Base-by-base conservation (phyloP, 495 filamentous ascomycete genomes). In the Copromyces sp. region DNA sequence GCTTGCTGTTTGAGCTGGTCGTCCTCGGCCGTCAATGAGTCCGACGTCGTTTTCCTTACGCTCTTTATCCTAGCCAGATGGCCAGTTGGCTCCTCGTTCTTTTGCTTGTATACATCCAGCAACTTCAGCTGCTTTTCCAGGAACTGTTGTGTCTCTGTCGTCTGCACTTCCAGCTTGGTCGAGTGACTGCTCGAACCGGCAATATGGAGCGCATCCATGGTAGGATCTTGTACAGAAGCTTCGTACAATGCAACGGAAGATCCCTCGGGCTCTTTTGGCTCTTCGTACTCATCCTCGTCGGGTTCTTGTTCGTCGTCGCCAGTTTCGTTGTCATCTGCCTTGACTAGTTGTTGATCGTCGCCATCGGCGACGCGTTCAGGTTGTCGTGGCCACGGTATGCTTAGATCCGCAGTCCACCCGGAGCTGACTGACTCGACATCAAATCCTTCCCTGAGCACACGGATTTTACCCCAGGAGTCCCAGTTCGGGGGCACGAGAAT, bases 401-500 rank as follows among this genome's bases (percentile, higher is more conserved):
- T 87, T 70, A 95, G 90, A 75, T 98, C 94, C 68, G 91, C 86
- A 20, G 89, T 89, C 94, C 94, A 98, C 20, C 90, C 92, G 68
- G 88, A 89, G 77, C 92, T 95, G 40, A 94, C 88, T 6, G 87
- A 88, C 83, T 99, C 95, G 61, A 96, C 92, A 74, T 97, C 93
- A 78, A 98, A 98, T 16, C 91, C 93, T 83, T 98, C 96, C n/a
- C 93, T 86, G 20, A 98, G 84, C 47, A 98, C 92, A 29, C 94
- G 88, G 73, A 99, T 97, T 81, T 98, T 99, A 38, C 93, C 95
- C 94, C 95, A 98, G 0, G 94, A 97, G 80, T 99, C 95, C 96
- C 96, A 98, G 79, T 97, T 97, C 12, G 94, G 91, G 4, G 95
- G 96, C 2, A 99, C 90, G 0, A 97, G 85, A 40, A 98, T 91